Conservation (phyloP, 257 asterid species). For the Solanum dulcamara region DNA sequence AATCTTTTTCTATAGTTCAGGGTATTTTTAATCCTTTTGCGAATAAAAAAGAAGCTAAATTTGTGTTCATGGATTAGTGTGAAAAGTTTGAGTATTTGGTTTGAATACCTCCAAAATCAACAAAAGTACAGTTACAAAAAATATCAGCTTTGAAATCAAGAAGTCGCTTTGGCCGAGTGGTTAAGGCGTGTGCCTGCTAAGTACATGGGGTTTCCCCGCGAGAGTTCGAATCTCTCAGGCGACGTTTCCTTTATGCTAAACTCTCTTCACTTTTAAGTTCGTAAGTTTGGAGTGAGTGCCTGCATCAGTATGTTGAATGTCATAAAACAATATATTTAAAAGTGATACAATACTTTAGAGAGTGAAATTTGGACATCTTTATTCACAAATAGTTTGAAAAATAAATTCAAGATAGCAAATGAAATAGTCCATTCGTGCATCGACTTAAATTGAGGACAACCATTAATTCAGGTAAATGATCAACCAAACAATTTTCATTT, state of each 20-base stretch:
- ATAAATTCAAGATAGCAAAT: background rate
- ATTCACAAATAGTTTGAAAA: background rate
- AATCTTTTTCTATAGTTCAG: too few species aligned
- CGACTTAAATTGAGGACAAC: slow-evolving; percentile 6
- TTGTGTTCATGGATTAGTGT: too few species aligned
- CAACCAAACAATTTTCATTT: background rate
- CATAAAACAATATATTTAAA: background rate
- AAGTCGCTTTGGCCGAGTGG: slow-evolving; percentile 9
- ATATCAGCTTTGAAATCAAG: too few species aligned
- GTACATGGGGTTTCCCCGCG: slow-evolving; percentile 99
- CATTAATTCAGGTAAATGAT: slow-evolving; percentile 36
- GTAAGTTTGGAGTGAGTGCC: too few species aligned
- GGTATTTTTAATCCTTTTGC: too few species aligned
- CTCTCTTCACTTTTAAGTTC: too few species aligned
- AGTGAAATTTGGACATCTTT: background rate
- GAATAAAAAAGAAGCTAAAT: too few species aligned
- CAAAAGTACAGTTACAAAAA: too few species aligned
- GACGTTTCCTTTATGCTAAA: too few species aligned
- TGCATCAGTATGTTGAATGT: too few species aligned
- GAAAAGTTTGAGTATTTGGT: background rate
- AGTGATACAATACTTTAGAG: background rate
- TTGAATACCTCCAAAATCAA: background rate
- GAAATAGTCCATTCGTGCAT: background rate
- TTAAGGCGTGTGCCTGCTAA: slow-evolving; percentile 52
- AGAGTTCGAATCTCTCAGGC: slow-evolving; percentile 99